Evolutionary conservation across 257 asterid species (phyloP), one percentile per base, ranked within the genome.

Genomic region (Primulina tabacum): DNA sequence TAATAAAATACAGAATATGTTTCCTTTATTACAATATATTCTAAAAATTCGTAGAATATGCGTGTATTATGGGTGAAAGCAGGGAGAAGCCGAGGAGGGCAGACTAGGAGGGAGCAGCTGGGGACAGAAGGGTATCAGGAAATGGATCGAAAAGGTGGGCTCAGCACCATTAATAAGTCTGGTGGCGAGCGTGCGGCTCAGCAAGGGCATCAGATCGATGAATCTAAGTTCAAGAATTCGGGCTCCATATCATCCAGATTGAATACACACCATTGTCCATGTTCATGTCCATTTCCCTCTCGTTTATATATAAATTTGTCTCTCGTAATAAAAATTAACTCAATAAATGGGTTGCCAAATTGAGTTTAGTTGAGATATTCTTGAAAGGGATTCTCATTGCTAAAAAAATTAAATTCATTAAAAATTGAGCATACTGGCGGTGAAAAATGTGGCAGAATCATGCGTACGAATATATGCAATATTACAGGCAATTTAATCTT

Each of bases 41-140:
- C 53, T 43, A 4, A 43, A 12, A 2, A 0, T 11, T 12, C 0
- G 53, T 3, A 43, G 12, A 38, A 38, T 10, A 38, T 35, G 40
- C 10, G 16, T 38, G 16, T 38, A 38, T 38, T 38, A 3, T 2
- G 6, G 20, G 1, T 10, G 59, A 8, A 59, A 59, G 57, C 24
- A 83, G 96, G 92, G 62, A 77, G 92, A 29, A 86, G 95, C 73
- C 76, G 89, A n/a, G 92, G 92, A 56, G 96, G 96, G 72, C 87
- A 77, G 80, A 87, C 89, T 0, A 68, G 94, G 34, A 79, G 69
- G 73, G 89, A 85, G 29, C 91, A 87, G 83, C 83, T 89, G 8
- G 93, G 93, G n/a, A 80, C 83, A 63, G 77, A 82, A 77, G 91
- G 96, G 3, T 87, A 83, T 60, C 85, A 82, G 77, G 85, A 87